These are phyloP conservation scores for Endoconidiophora laricicola DNA, from an alignment of 2,329 filamentous ascomycete genomes.

Conservation along the genomic window DNA sequence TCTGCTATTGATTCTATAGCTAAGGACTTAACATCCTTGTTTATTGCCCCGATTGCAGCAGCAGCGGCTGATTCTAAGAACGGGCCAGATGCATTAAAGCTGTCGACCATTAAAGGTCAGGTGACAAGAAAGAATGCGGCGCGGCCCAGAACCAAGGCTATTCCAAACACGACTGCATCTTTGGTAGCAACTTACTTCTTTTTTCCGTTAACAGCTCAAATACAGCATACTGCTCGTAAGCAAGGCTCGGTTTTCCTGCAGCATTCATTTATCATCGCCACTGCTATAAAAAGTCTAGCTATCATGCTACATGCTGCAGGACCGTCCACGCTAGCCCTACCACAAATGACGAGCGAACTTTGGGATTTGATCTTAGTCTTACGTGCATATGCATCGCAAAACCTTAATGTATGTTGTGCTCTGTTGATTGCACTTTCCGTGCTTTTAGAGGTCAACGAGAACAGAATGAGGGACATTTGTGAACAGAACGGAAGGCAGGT, in stretches of 20 bases:
- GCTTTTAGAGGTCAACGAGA: constrained; percentile 64
- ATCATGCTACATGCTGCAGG: constrained; percentile 72
- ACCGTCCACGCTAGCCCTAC: constrained; percentile 56
- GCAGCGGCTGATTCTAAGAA: constrained; percentile 62
- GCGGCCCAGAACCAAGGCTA: constrained; percentile 34
- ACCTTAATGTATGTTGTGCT: constrained; percentile 52
- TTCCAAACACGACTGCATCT: constrained; percentile 62
- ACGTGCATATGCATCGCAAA: constrained; percentile 40
- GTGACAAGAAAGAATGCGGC: constrained; percentile 28
- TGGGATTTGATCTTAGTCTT: constrained; percentile 67
- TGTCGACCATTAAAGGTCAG: constrained; percentile 58
- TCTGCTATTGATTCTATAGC: constrained; percentile 54
- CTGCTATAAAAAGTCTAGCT: constrained; percentile 74
- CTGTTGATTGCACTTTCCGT: constrained; percentile 66
- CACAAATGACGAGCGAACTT: constrained; percentile 68
- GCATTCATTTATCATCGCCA: constrained; percentile 56
- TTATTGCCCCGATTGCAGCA: constrained; percentile 69
- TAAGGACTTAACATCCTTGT: constrained; percentile 47
- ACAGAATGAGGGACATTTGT: constrained; percentile 54
- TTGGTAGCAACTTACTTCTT: constrained; percentile 67
- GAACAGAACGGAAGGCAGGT: constrained; percentile 59
- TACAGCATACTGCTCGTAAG: constrained; percentile 41
- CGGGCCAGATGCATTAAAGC: constrained; percentile 71
- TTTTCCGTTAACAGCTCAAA: constrained; percentile 67
- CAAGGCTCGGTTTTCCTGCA: constrained; percentile 44